Evolutionary conservation across 768 basidiomycete species (phyloP).

Genomic region (Agaricus sinodeliciosus): DNA sequence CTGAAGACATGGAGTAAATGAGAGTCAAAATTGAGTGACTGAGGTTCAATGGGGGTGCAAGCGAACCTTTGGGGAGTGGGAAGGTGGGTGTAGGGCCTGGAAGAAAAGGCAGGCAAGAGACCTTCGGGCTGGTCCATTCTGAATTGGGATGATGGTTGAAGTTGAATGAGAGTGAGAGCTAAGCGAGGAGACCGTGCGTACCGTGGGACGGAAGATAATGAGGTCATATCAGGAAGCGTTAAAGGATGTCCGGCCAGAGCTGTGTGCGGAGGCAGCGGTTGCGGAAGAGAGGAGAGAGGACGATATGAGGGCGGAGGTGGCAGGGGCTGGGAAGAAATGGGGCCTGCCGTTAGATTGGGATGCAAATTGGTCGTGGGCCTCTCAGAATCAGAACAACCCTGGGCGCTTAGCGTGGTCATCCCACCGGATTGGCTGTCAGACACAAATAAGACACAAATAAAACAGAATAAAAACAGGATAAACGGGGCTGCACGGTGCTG

Average conservation of each 20-base stretch:
- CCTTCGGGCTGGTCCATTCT: constrained; percentile 14
- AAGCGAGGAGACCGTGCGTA: neutral
- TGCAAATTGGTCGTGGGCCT: constrained; percentile 9
- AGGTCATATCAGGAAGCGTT: constrained; percentile 9
- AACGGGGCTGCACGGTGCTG: neutral
- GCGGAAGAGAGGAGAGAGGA: neutral
- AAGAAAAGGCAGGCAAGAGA: constrained; percentile 17
- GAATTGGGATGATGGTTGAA: constrained; percentile 5
- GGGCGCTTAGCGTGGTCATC: constrained; percentile 9
- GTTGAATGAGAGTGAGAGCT: neutral
- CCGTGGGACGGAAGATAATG: constrained; percentile 10
- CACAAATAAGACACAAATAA: neutral
- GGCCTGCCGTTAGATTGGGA: constrained; percentile 5
- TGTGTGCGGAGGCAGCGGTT: neutral
- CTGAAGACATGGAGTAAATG: constrained; percentile 11
- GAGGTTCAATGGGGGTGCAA: neutral
- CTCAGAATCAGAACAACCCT: constrained; percentile 10
- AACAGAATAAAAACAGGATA: neutral
- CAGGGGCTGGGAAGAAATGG: constrained; percentile 9
- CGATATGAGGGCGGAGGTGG: constrained; percentile 4
- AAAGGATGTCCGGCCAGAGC: neutral
- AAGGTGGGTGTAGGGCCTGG: constrained; percentile 24
- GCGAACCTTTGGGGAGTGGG: constrained; percentile 31
- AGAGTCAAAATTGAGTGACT: neutral
- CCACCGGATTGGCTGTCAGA: neutral